Evolutionary conservation across 495 filamentous ascomycete genomes (phyloP), one percentile per base, ranked within the genome.

Genomic region (Penicillium bovifimosum): DNA sequence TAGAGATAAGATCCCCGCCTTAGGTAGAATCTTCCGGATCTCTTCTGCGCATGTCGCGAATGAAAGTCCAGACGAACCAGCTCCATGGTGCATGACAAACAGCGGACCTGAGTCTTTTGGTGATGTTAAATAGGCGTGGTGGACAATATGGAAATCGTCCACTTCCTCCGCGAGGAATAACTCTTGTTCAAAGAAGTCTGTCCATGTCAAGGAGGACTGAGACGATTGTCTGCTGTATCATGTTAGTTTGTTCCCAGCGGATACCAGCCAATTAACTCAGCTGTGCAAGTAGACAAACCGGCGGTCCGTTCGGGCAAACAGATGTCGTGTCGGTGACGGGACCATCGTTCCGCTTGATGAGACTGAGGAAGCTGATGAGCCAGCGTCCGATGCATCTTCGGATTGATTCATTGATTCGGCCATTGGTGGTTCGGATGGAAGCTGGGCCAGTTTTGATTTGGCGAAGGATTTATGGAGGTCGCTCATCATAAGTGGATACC

Each of bases 271-370:
- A 35, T 9, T 10, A 9, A 14, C n/a, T 38, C 26, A 27, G 14
- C 6, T 43, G 27, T 32, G 32, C 29, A 36, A 55, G 52, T 39
- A 58, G 41, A 75, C 66, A 57, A 65, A 87, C 86, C 81, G 76
- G 61, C 78, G 49, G 44, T 53, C 75, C 39, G 84, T 80, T 55
- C 84, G 76, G 6, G 85, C 85, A 69, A 90, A 90, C 50, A 90
- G 68, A 56, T 86, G 82, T 47, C 85, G 80, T 34, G 80, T 84
- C 2, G 86, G 82, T 7, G 86, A 87, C 3, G 93, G 93, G 46
- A 88, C 83, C 46, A 96, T 77, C 18, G 95, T 98, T 20, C 87
- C 89, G 28, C 90, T 90, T 0, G 91, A 96, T 14, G 92, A 96
- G 26, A 84, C 78, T 9, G 88, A 93, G 2, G 84, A 86, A 28